Conservation (phyloP, 441 rosid species). For the Erodium moschatum region DNA sequence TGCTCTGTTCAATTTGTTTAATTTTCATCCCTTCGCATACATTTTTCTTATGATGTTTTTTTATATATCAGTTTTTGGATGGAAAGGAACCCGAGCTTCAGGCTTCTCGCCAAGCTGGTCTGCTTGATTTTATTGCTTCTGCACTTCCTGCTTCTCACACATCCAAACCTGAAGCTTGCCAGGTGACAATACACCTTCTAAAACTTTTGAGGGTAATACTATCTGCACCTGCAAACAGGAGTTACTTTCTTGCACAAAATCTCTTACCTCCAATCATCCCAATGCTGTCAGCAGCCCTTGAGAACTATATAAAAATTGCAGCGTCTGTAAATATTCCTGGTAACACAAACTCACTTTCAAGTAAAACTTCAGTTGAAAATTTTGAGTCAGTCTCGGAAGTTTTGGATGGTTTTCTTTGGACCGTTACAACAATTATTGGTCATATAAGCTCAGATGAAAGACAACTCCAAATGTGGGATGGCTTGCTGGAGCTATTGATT, state of each 20-base stretch:
- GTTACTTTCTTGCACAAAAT: constrained; percentile 65
- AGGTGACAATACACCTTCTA: constrained; percentile 54
- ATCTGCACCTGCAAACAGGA: constrained; percentile 48
- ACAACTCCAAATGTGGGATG: constrained; percentile 60
- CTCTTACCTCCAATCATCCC: constrained; percentile 72
- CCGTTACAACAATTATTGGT: constrained; percentile 45
- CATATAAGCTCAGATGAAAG: constrained; percentile 50
- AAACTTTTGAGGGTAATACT: constrained; percentile 61
- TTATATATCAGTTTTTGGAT: constrained; percentile 52
- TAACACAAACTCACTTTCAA: constrained; percentile 29
- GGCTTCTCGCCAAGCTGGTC: constrained; percentile 74
- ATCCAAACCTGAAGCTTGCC: constrained; percentile 78
- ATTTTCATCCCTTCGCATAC: constrained; percentile 6
- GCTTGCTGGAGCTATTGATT: constrained; percentile 58
- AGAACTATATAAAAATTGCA: constrained; percentile 67
- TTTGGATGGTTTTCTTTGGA: constrained; percentile 59
- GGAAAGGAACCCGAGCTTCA: constrained; percentile 70
- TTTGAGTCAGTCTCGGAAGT: constrained; percentile 58
- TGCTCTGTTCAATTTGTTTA: neutral
- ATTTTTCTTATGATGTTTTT: constrained; percentile 19
- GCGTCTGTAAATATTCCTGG: constrained; percentile 52
- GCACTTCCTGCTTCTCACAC: constrained; percentile 75
- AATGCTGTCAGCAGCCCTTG: constrained; percentile 61
- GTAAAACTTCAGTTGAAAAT: constrained; percentile 53
- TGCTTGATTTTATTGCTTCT: constrained; percentile 74